Base-by-base conservation (phyloP, 352 stramenopile species). In the Phytopythium kandeliae region DNA sequence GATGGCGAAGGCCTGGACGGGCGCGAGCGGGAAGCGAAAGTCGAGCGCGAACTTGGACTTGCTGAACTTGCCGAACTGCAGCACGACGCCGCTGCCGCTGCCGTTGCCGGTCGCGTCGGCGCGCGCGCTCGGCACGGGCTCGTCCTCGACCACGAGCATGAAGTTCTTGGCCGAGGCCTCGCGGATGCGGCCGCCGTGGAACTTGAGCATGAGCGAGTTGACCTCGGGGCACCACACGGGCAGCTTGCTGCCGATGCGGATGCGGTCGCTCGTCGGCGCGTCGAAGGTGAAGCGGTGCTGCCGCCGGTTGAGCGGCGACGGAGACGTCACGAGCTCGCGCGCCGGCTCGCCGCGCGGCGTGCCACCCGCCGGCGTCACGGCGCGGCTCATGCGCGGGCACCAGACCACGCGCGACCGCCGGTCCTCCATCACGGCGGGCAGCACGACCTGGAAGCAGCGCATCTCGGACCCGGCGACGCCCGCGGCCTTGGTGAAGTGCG, bases 151-250 rank as follows among this genome's bases (percentile, higher is more conserved):
- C 63, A 78, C 85, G 24, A 96, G 69, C 73, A 95, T 92, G 55
- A 96, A 96, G 56, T 96, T 96, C 63, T 96, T 96, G 48, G 85
- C 81, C 11, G 81, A 94, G 31, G 85, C 83, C 66, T 95, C 81
- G 34, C 78, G 81, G 48, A 96, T 89, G 21, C 85, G 77, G 10
- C 82, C 77, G 35, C 83, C 85, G 44, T 94, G 81, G 64, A 96
- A 96, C 64, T 93, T 95, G 52, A 96, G 65, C 70, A 95, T 91
- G 16, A 96, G 67, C 44, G 72, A 91, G 56, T 89, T 89, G 21
- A 96, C 78, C 46, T 95, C 79, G 3, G 79, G 70, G 60, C 80
- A 95, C 85, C 85, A 96, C 19, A 91, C 73, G 2, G 85, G 85
- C 40, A 92, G 53, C 55, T 95, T 96, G 52, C 76, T 94, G 21